Conservation (phyloP, 768 basidiomycete genomes). For the Lentinula guzmanii region DNA sequence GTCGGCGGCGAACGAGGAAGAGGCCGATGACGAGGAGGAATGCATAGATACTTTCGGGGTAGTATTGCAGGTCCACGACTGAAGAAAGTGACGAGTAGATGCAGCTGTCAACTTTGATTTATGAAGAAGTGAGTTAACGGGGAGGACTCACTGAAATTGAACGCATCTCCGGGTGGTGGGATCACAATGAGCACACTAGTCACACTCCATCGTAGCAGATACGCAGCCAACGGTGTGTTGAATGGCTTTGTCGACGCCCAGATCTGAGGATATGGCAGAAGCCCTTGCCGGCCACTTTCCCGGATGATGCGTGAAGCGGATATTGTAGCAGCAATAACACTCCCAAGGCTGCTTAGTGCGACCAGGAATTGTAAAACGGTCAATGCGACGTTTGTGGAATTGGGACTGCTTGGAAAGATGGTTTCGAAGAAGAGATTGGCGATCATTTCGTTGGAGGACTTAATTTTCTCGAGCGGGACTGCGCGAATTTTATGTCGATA, state of each 20-base stretch:
- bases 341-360: conserved; percentile 54
- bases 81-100: background rate
- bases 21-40: background rate
- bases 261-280: conserved; percentile 54
- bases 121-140: background rate
- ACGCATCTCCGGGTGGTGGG: background rate
- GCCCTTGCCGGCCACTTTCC: conserved; percentile 56
- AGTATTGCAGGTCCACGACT: background rate
- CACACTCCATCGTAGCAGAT: conserved; percentile 29
- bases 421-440: conserved; percentile 21
- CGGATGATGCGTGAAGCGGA: conserved; percentile 43
- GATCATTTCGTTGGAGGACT: conserved; percentile 50
- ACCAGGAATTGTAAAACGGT: conserved; percentile 33
- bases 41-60: background rate
- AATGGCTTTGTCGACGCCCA: conserved; percentile 61
- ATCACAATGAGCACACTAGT: background rate
- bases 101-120: too few species aligned
- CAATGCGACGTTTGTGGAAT: background rate
- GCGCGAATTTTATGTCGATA: conserved; percentile 18
- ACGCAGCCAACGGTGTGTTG: conserved; percentile 50
- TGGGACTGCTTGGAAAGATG: background rate
- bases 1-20: background rate
- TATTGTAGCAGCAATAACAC: conserved; percentile 40
- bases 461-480: conserved; percentile 61
- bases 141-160: background rate